phyloP scores from a whole-genome alignment of 2,329 filamentous ascomycete species.

The Coniochaeta hoffmannii region DNA sequence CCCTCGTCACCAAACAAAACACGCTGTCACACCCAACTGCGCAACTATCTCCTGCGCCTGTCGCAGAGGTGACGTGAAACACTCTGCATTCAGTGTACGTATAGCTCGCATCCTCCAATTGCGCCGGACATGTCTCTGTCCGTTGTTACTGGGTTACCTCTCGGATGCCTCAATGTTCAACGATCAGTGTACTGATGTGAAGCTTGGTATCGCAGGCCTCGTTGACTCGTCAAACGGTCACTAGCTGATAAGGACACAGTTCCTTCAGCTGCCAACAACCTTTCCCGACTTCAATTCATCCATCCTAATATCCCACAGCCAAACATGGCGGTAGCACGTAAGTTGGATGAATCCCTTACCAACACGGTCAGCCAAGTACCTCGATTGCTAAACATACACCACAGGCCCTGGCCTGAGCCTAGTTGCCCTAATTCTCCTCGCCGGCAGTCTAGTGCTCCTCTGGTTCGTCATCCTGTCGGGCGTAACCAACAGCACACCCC shows the following conservation, averaged over 20 bases:
- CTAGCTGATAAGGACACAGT: not conserved
- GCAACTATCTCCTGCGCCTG: not conserved
- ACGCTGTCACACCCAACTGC: not conserved
- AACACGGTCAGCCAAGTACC: too few relatives aligned
- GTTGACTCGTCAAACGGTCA: not conserved
- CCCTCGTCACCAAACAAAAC: not conserved
- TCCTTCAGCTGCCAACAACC: not conserved
- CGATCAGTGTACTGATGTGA: not conserved
- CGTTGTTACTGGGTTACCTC: not conserved
- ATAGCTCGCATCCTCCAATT: not conserved
- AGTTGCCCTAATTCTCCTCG: slow-evolving; percentile 40
- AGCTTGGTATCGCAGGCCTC: not conserved
- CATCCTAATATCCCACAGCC: not conserved
- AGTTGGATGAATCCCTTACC: not conserved
- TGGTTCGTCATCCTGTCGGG: slow-evolving; percentile 54
- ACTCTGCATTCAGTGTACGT: not conserved
- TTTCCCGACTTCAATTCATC: not conserved
- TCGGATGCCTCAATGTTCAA: slow-evolving; percentile 1
- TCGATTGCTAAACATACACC: too few relatives aligned
- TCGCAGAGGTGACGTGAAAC: not conserved
- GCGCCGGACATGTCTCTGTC: not conserved
- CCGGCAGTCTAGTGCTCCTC: slow-evolving; percentile 43
- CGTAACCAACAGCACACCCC: slow-evolving; percentile 39
- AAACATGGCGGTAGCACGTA: not conserved
- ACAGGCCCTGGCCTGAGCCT: slow-evolving; percentile 34